phyloP scores from a whole-genome alignment of 2,329 filamentous ascomycete genomes.

The Xylariomycetidae sp. region DNA sequence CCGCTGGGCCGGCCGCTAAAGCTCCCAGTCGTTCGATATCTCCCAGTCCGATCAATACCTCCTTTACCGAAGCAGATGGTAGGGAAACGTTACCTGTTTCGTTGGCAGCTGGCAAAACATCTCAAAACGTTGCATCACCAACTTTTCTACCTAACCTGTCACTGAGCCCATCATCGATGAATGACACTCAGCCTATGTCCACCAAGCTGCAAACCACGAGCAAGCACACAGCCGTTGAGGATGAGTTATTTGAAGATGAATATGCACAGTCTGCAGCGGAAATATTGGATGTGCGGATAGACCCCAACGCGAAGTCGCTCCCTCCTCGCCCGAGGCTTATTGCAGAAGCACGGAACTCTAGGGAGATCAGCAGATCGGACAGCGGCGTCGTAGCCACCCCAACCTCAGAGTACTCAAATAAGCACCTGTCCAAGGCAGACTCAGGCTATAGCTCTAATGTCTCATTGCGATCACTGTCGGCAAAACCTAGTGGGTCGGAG shows the following conservation, averaged over 20 bases:
- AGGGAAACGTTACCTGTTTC: too few relatives aligned
- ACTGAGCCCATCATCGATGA: conserved; percentile 31
- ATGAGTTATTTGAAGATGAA: conserved; percentile 42
- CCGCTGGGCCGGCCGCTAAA: background rate
- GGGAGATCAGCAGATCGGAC: conserved; percentile 35
- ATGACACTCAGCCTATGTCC: conserved; percentile 23
- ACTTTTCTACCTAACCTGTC: background rate
- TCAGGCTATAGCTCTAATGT: conserved; percentile 59
- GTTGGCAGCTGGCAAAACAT: too few relatives aligned
- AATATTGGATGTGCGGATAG: conserved; percentile 26
- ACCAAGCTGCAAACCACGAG: conserved; percentile 39
- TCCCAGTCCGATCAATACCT: background rate
- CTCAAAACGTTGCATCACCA: too few relatives aligned
- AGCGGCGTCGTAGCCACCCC: conserved; percentile 47
- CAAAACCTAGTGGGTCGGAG: conserved; percentile 24
- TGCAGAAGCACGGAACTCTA: conserved; percentile 14
- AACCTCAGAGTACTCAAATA: conserved; percentile 36
- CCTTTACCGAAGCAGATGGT: background rate
- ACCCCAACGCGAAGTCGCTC: conserved; percentile 38
- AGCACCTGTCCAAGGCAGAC: conserved; percentile 51
- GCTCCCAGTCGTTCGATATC: background rate
- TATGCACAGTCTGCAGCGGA: conserved; percentile 21
- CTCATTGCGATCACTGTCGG: conserved; percentile 48
- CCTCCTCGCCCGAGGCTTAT: conserved; percentile 16
- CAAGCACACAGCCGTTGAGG: conserved; percentile 43